A percentile compares a stretch with the other conserved stretches of the same genome.
phyloP scores from a whole-genome alignment of 768 basidiomycete genomes.

The Hericium alpestre region DNA sequence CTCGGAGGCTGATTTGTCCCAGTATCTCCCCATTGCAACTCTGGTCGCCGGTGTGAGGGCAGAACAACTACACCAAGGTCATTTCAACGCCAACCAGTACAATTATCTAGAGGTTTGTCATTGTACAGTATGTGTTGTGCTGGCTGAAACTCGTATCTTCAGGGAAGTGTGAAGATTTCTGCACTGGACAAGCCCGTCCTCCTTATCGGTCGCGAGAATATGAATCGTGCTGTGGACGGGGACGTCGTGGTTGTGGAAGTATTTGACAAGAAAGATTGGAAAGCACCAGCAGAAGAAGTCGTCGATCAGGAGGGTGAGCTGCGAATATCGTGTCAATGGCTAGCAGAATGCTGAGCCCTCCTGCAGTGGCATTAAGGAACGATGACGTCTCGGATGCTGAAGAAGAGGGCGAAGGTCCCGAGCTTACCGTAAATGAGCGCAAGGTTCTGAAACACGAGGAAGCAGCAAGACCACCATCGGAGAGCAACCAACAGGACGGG shows the following conservation, averaged over 20 bases:
- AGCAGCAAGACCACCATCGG: constrained; percentile 25
- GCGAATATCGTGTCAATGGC: neutral
- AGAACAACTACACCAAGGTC: constrained; percentile 79
- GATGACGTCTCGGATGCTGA: constrained; percentile 76
- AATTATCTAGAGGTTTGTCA: constrained; percentile 81
- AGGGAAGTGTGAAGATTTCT: constrained; percentile 76
- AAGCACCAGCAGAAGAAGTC: constrained; percentile 82
- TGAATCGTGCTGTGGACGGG: constrained; percentile 92
- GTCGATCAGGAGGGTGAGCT: constrained; percentile 81
- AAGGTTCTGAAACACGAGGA: constrained; percentile 17
- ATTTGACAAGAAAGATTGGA: constrained; percentile 84
- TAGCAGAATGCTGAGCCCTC: neutral
- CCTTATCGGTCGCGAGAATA: constrained; percentile 79
- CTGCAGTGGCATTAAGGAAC: constrained; percentile 65
- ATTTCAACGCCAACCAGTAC: constrained; percentile 91
- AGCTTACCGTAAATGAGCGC: constrained; percentile 21
- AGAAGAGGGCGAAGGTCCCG: constrained; percentile 40
- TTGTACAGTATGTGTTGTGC: neutral
- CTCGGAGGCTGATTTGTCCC: neutral
- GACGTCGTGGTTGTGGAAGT: constrained; percentile 89
- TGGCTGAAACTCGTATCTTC: neutral
- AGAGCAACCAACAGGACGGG: constrained; percentile 83
- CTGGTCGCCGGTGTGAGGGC: constrained; percentile 77
- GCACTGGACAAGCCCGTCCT: constrained; percentile 70
- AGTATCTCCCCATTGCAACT: constrained; percentile 73